phyloP scores from a whole-genome alignment of 208 protist genomes.

The Leishmania aethiopica region DNA sequence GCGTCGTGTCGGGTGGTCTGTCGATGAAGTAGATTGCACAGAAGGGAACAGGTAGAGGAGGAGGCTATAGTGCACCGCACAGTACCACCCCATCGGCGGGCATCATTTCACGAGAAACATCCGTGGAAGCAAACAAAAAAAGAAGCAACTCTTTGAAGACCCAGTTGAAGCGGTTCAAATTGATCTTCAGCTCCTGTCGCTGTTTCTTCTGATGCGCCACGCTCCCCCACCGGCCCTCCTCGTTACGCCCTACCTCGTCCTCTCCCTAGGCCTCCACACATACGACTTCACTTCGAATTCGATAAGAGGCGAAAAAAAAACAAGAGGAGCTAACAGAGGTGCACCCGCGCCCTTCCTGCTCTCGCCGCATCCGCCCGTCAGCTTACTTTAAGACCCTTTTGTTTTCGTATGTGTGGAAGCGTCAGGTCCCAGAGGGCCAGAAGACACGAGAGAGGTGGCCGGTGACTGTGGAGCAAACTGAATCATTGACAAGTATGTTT shows the following conservation, averaged over 20 bases:
- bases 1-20: background rate
- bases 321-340: background rate
- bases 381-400: background rate
- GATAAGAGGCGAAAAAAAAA: background rate
- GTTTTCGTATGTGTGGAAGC: background rate
- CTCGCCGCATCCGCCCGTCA: background rate
- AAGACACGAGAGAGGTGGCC: background rate
- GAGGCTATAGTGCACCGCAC: background rate
- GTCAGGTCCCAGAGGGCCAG: background rate
- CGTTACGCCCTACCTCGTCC: too few relatives aligned
- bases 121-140: background rate
- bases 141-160: background rate
- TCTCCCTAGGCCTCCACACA: background rate
- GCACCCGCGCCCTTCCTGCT: background rate
- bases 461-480: background rate
- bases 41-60: background rate
- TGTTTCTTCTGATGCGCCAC: background rate
- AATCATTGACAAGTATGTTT: background rate
- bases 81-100: background rate
- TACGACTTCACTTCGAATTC: background rate
- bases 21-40: background rate
- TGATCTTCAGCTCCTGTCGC: background rate
- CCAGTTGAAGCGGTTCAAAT: background rate
- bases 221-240: background rate
- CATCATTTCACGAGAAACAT: background rate